Evolutionary conservation across 306 rosid species (phyloP).

Genomic region (Trifolium dubium): DNA sequence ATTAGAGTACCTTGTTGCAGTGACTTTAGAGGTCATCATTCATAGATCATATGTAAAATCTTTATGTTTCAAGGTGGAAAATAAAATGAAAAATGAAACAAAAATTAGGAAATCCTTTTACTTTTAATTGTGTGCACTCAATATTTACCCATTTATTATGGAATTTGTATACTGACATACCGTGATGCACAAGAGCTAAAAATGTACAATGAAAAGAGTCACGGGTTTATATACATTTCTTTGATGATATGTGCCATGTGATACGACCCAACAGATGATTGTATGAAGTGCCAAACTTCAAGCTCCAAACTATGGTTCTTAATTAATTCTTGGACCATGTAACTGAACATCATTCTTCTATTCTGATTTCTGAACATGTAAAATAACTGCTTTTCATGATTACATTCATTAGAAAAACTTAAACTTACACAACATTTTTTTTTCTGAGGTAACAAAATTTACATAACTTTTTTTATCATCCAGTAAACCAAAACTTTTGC

Average conservation of each 20-base stretch:
- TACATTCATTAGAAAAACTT: not conserved
- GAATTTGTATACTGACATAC: constrained; percentile 43
- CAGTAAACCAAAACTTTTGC: constrained; percentile 16
- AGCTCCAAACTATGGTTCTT: constrained; percentile 23
- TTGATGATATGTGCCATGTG: constrained; percentile 44
- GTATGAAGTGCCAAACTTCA: constrained; percentile 24
- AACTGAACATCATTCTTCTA: constrained; percentile 38
- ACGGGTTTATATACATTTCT: constrained; percentile 53
- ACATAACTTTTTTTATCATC: too few species aligned
- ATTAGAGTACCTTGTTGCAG: constrained; percentile 31
- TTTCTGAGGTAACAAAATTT: not conserved
- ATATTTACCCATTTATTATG: constrained; percentile 19
- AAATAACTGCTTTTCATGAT: constrained; percentile 18
- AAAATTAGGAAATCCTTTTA: constrained; percentile 9
- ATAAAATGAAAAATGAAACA: constrained; percentile 11
- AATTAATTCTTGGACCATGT: constrained; percentile 39
- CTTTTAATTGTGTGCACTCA: constrained; percentile 13
- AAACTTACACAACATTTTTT: not conserved
- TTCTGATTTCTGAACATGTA: not conserved
- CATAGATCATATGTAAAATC: constrained; percentile 27
- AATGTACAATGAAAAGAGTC: constrained; percentile 55
- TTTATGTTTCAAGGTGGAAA: constrained; percentile 44
- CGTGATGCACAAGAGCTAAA: constrained; percentile 49
- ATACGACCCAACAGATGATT: constrained; percentile 27
- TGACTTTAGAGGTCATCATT: constrained; percentile 40